Evolutionary conservation across 176 grass and related monocot genomes (phyloP).

Genomic region (Lolium multiflorum): DNA sequence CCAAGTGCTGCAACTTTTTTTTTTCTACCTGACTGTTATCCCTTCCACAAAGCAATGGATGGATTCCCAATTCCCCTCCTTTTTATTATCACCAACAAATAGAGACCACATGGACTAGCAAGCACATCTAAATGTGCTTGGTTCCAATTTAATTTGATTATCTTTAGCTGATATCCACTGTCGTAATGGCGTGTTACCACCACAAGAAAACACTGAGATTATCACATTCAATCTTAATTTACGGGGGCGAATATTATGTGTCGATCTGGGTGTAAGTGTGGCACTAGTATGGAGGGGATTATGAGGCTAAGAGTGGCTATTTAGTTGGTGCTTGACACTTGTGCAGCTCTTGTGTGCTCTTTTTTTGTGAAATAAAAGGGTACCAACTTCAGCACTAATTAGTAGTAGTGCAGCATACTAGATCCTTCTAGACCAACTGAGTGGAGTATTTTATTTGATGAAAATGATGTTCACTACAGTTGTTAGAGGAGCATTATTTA

Average conservation of each 20-base stretch:
- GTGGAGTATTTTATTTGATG: background rate
- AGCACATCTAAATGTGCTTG: slow-evolving; percentile 47
- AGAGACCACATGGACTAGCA: slow-evolving; percentile 23
- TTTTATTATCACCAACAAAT: slow-evolving; percentile 4
- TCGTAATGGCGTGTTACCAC: slow-evolving; percentile 23
- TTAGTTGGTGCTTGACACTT: background rate
- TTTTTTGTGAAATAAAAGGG: background rate
- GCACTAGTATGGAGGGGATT: background rate
- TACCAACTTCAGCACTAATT: slow-evolving; percentile 16
- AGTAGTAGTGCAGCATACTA: background rate
- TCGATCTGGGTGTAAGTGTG: background rate
- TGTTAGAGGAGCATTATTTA: background rate
- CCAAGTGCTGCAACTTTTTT: slow-evolving; percentile 36
- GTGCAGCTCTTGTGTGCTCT: background rate
- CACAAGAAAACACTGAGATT: background rate
- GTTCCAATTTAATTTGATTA: slow-evolving; percentile 11
- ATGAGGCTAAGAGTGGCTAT: slow-evolving; percentile 5
- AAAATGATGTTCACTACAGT: background rate
- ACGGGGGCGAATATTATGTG: slow-evolving; percentile 1
- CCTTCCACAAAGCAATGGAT: slow-evolving; percentile 45
- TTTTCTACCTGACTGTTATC: slow-evolving; percentile 40
- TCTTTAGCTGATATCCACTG: slow-evolving; percentile 29
- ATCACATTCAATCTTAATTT: background rate
- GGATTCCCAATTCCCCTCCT: slow-evolving; percentile 25
- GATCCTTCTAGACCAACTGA: slow-evolving; percentile 6